A percentile compares a stretch with the other conserved stretches of the same genome.
These are phyloP conservation scores for Edaphochlamys debaryana DNA, from an alignment of 139 green algal genomes.

Conservation along the genomic window DNA sequence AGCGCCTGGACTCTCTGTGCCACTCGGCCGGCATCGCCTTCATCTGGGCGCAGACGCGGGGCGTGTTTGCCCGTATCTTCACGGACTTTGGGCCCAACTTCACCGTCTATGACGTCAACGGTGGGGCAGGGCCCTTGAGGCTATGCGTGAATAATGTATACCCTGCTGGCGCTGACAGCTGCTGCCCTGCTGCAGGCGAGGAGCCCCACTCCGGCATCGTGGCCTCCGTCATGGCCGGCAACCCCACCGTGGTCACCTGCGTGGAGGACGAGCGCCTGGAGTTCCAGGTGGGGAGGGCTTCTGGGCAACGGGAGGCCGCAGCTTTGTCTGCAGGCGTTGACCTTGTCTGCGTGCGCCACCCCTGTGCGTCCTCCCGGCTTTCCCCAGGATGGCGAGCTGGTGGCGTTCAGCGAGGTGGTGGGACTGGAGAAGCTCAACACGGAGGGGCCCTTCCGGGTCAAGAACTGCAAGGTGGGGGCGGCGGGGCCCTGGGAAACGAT, in stretches of 20 bases:
- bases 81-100: slow-evolving; percentile 95
- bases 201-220: slow-evolving; percentile 94
- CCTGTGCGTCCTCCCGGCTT: too few species aligned
- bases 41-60: slow-evolving; percentile 85
- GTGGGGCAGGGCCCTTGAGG: too few species aligned
- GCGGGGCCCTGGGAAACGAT: neutral
- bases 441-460: slow-evolving; percentile 75
- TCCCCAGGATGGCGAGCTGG: slow-evolving; percentile 78
- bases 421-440: slow-evolving; percentile 92
- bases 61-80: slow-evolving; percentile 96
- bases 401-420: slow-evolving; percentile 91
- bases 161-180: neutral
- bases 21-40: slow-evolving; percentile 83
- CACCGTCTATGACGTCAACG: slow-evolving; percentile 89
- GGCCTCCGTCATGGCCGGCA: slow-evolving; percentile 80
- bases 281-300: slow-evolving; percentile 85
- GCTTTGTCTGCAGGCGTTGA: too few species aligned
- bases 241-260: slow-evolving; percentile 89
- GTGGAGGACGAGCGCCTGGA: slow-evolving; percentile 98
- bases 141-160: too few species aligned
- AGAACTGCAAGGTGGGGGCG: slow-evolving; percentile 81
- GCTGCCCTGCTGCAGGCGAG: slow-evolving; percentile 68
- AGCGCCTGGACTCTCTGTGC: slow-evolving; percentile 87
- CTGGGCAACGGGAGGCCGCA: too few species aligned
- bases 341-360: too few species aligned